Base-by-base conservation (phyloP, 805 yeast genomes). In the Starmerella asiatica region DNA sequence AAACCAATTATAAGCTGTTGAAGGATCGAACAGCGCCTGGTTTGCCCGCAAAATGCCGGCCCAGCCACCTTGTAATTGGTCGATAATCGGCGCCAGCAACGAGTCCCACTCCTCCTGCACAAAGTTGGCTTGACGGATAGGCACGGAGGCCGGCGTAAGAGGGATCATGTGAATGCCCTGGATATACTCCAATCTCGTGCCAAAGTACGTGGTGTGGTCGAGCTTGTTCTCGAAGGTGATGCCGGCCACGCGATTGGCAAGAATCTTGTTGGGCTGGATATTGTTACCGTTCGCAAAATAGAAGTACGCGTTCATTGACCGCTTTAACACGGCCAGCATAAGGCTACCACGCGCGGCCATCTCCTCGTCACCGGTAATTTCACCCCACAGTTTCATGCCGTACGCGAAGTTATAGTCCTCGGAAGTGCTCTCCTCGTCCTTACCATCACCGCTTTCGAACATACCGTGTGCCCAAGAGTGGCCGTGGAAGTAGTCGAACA, bases 81-180 rank as follows among this genome's bases (percentile, higher is more conserved):
- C 70, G n/a, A 68, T 62, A 6, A 75, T 60, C 2, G 58, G 37
- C 2, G 61, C 59, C 21, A 79, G 56, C 50, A 65, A 64, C 33
- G 63, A 65, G 15, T 64, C 57, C 88, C 88, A 79, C 58, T 78
- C 78, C 53, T 71, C 63, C 36, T 54, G 42, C 8, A 69, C 74
- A 56, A 70, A 75, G 14, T 55, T 52, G 3, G 74, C 65, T 18
- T 60, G 56, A 43, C 86, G 66, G 32, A 77, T 65, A 42, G 61
- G 68, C 1, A 76, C 64, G 21, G 79, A 71, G 15, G 68, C 65
- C 0, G 83, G 79, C 0, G 82, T 76, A 32, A 75, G 62, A 21
- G 88, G 88, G 32, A 80, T 57, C 86, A 79, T 80, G 52, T 80
- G 85, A 43, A 79, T 79, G 8, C 91, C 91, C 53, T 79, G 85